Evolutionary conservation across 2,329 filamentous ascomycete genomes (phyloP), one percentile per base, ranked within the genome.

Genomic region (Lecanicillium sp.): DNA sequence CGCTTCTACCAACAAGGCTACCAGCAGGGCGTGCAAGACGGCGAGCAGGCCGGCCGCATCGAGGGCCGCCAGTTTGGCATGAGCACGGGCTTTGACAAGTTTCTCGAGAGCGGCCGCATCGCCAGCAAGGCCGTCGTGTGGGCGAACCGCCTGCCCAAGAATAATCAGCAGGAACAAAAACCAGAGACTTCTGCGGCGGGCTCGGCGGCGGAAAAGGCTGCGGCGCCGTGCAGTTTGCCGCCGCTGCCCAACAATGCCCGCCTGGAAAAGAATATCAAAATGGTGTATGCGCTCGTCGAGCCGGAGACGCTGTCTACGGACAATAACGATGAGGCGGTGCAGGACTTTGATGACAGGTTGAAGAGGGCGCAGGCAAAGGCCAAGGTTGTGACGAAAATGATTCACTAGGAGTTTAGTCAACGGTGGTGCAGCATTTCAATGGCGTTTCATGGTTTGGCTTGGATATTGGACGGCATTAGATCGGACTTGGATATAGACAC

Each of bases 71-170:
- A 87, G 15, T 87, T 97, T 56, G 92, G 90, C 1, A 77, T 97
- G 30, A 84, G 94, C 57, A 92, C 89, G 47, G 90, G 89, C 1
- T 97, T 92, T 51, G 87, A 95, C 52, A 97, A 95, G 63, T 96
- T 94, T 54, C 57, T 84, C 30, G 81, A 87, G 45, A 76, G 87
- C 58, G 90, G 90, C 3, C 72, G 74, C 42, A 62, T 97, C 22
- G 82, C 90, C 50, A 86, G 87, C 32, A 81, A 79, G 52, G 79
- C 87, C 12, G 64, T 84, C 17, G 71, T 97, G n/a, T 97, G 90
- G 89, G 79, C 81, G 11, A 84, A 85, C 44, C 72, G 88, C 39
- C 61, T 88, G 10, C 67, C 57, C 1, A 7, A 27, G 11, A 17
- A 68, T 4, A 48, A 30, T 20, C 29, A 37, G 8, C 35, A 39